A percentile compares a stretch with the other conserved stretches of the same genome.
phyloP scores from a whole-genome alignment of 1,284 basidiomycete genomes.

The Pterulicium gracile region DNA sequence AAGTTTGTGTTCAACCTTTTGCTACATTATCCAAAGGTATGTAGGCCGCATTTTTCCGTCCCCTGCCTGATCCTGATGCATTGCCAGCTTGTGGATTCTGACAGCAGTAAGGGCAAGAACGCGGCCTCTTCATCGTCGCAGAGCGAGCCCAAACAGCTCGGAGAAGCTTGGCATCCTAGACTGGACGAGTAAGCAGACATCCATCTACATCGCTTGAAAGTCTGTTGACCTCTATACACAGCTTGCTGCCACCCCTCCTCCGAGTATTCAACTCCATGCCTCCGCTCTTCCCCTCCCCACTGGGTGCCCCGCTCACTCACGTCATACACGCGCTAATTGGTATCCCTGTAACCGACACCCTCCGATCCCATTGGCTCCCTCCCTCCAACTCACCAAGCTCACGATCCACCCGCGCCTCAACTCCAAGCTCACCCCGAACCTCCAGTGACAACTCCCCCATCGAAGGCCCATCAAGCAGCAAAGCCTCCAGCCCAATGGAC shows the following conservation, averaged over 20 bases:
- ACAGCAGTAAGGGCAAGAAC: neutral
- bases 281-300: constrained; percentile 45
- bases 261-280: constrained; percentile 53
- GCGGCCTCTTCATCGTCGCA: constrained; percentile 3
- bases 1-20: constrained; percentile 72
- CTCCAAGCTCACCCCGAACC: constrained; percentile 9
- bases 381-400: neutral
- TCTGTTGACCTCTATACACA: constrained; percentile 14
- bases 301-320: constrained; percentile 60
- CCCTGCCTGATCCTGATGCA: neutral
- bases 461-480: constrained; percentile 21
- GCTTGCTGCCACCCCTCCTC: constrained; percentile 48
- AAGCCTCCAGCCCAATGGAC: constrained; percentile 43
- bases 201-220: constrained; percentile 1
- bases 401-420: neutral
- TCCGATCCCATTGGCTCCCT: constrained; percentile 8
- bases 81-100: neutral
- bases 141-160: constrained; percentile 29
- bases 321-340: constrained; percentile 65
- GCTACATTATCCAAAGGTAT: constrained; percentile 54
- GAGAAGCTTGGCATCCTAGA: constrained; percentile 60
- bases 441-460: constrained; percentile 25
- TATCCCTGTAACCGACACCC: constrained; percentile 42
- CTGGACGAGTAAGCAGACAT: constrained; percentile 46
- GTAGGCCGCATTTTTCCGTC: constrained; percentile 9